Percentiles rank a stretch among this genome's conserved stretches.
These are phyloP conservation scores for Allodekkera sacchari DNA, from an alignment of 805 yeast species.

Conservation along the genomic window DNA sequence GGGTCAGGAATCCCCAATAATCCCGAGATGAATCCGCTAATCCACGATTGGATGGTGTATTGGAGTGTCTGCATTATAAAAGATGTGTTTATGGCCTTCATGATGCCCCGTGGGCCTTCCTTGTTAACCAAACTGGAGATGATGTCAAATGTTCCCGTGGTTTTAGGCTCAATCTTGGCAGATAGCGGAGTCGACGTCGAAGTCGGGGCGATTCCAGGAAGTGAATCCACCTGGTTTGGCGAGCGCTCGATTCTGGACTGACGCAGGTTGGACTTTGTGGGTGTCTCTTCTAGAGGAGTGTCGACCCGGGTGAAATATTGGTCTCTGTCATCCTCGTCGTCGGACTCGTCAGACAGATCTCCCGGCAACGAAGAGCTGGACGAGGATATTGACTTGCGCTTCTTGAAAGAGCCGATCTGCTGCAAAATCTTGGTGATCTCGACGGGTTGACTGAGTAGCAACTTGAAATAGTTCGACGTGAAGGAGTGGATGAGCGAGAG, in stretches of 20 bases:
- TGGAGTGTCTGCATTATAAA: slow-evolving; percentile 70
- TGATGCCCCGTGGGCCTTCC: slow-evolving; percentile 65
- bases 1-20: slow-evolving; percentile 82
- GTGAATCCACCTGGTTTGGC: slow-evolving; percentile 8
- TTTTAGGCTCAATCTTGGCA: slow-evolving; percentile 39
- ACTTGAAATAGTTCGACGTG: slow-evolving; percentile 58
- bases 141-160: slow-evolving; percentile 57
- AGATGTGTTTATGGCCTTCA: slow-evolving; percentile 71
- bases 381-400: no score
- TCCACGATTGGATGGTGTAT: slow-evolving; percentile 82
- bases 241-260: slow-evolving; percentile 24
- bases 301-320: slow-evolving; percentile 1
- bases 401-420: slow-evolving; percentile 65
- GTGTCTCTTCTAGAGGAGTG: slow-evolving; percentile 15
- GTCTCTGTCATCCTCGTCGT: slow-evolving; percentile 29
- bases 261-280: slow-evolving; percentile 9
- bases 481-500: slow-evolving; percentile 53
- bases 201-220: slow-evolving; percentile 1
- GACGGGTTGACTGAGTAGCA: slow-evolving; percentile 76
- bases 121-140: slow-evolving; percentile 54
- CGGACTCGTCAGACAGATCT: slow-evolving; percentile 13
- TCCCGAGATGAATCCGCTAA: slow-evolving; percentile 81
- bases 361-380: neutral
- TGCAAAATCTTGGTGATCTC: slow-evolving; percentile 71
- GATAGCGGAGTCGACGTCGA: slow-evolving; percentile 6